Evolutionary conservation across 306 rosid genomes (phyloP), one percentile per base, ranked within the genome.

Genomic region (Citrullus colocynthis): DNA sequence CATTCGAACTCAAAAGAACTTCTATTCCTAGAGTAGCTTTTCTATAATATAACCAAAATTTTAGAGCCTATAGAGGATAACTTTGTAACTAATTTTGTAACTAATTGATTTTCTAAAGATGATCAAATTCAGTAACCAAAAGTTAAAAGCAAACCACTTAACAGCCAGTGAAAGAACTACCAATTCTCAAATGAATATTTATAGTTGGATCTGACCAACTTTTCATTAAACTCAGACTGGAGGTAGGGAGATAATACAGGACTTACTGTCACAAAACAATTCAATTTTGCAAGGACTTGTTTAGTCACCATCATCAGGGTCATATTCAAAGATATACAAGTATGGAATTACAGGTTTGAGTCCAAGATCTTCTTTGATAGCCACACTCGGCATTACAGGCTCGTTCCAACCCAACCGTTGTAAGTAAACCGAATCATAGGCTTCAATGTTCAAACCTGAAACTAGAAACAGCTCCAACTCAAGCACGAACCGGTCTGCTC

Each of bases 401-500:
- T 87, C 81, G 78, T 90, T 89, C 95, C 98, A 88, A 55, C 97
- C 93, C 79, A 92, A 76, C 63, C 97, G 81, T 80, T 95, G 98
- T 58, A 84, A 84, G 83, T 86, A 92, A 74, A 88, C 97, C 18
- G 93, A 90, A 78, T 92, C 97, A 28, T 88, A 90, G 12, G 97
- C 98, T 87, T 90, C 96, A 21, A 95, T 86, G 76, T 87, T 92
- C 85, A 95, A 87, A 57, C 93, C 91, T 21, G 97, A 95, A 80
- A 96, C 92, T 82, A 95, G 91, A 90, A 92, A 95, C 52, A 89
- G 85, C 79, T 92, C 92, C 82, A 92, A 76, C 87, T 95, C 97
- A 6, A 81, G 77, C 16, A 89, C 82, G 85, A 95, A 88, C 70
- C 91, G 85, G 55, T 84, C 91, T 0, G 96, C 83, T 87, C 93